Evolutionary conservation across 2,329 filamentous ascomycete species (phyloP).

Genomic region (Neofusicoccum umdonicola): DNA sequence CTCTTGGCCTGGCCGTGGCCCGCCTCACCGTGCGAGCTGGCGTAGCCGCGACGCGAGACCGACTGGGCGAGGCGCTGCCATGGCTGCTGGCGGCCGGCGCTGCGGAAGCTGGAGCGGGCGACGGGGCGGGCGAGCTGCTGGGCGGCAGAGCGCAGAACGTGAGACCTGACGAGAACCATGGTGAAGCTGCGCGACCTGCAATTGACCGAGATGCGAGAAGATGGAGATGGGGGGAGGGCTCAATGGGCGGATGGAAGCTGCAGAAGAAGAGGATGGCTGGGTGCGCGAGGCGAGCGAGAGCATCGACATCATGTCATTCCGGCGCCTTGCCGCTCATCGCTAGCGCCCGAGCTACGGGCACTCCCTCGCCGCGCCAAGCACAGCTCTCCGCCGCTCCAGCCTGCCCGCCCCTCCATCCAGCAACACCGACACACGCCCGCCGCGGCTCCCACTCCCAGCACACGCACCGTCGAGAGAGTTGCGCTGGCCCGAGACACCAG

Average conservation of each 20-base stretch:
- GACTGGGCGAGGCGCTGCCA: slow-evolving; percentile 36
- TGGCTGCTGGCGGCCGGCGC: slow-evolving; percentile 35
- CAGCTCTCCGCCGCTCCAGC: not conserved
- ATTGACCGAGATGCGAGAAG: slow-evolving; percentile 34
- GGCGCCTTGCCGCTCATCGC: not conserved
- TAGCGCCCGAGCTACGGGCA: not conserved
- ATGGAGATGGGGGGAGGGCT: not conserved
- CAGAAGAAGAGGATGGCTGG: slow-evolving; percentile 1
- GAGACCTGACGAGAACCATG: slow-evolving; percentile 40
- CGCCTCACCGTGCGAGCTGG: slow-evolving; percentile 32
- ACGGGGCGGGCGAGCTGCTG: slow-evolving; percentile 36
- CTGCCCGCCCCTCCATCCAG: not conserved
- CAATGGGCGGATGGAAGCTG: not conserved
- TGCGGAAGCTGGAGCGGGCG: slow-evolving; percentile 27
- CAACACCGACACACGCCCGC: too few relatives aligned
- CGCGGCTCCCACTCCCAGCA: not conserved
- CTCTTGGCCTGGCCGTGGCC: slow-evolving; percentile 30
- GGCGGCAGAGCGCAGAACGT: slow-evolving; percentile 37
- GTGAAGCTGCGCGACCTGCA: slow-evolving; percentile 33
- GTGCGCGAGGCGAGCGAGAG: not conserved
- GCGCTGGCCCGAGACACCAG: not conserved
- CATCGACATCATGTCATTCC: not conserved
- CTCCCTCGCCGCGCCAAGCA: not conserved
- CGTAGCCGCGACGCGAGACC: slow-evolving; percentile 36
- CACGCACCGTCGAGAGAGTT: not conserved